These are phyloP conservation scores for Naganishia liquefaciens DNA, from an alignment of 1,284 basidiomycete genomes.

Conservation along the genomic window DNA sequence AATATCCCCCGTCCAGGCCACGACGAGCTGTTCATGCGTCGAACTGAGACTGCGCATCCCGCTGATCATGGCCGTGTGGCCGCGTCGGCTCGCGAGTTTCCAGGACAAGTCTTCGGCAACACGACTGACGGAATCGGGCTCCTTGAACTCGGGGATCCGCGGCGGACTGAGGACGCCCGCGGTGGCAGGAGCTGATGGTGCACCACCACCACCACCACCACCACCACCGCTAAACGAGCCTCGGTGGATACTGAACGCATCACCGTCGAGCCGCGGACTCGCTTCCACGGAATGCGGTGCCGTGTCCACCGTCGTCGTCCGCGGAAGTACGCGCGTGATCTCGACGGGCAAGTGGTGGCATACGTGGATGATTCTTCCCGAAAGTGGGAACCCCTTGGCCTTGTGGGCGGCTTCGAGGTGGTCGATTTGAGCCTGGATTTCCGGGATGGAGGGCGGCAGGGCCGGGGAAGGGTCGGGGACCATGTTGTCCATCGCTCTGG, in stretches of 20 bases:
- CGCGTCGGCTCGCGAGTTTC: slow-evolving; percentile 77
- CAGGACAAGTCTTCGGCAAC: slow-evolving; percentile 57
- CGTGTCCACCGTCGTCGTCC: slow-evolving; percentile 7
- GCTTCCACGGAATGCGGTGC: slow-evolving; percentile 29
- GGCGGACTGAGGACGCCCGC: slow-evolving; percentile 43
- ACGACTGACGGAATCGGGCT: slow-evolving; percentile 41
- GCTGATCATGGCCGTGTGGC: slow-evolving; percentile 92
- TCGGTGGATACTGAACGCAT: slow-evolving; percentile 34
- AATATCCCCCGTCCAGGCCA: slow-evolving; percentile 93
- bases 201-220: slow-evolving; percentile 34
- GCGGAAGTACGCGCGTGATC: slow-evolving; percentile 46
- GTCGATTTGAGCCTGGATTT: slow-evolving; percentile 54
- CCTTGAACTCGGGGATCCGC: slow-evolving; percentile 53
- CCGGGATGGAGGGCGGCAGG: slow-evolving; percentile 46
- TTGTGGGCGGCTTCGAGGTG: slow-evolving; percentile 69
- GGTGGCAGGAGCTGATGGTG: no score
- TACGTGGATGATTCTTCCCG: slow-evolving; percentile 82
- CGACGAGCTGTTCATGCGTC: slow-evolving; percentile 83
- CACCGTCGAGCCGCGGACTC: slow-evolving; percentile 29
- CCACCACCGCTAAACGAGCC: slow-evolving; percentile 38
- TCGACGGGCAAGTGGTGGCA: slow-evolving; percentile 58
- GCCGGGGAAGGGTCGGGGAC: slow-evolving; percentile 51
- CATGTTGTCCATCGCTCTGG: slow-evolving; percentile 51
- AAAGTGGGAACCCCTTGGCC: slow-evolving; percentile 68
- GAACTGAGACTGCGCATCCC: slow-evolving; percentile 82